Conservation (phyloP, 495 filamentous ascomycete species). For the Xylaria cubensis region DNA sequence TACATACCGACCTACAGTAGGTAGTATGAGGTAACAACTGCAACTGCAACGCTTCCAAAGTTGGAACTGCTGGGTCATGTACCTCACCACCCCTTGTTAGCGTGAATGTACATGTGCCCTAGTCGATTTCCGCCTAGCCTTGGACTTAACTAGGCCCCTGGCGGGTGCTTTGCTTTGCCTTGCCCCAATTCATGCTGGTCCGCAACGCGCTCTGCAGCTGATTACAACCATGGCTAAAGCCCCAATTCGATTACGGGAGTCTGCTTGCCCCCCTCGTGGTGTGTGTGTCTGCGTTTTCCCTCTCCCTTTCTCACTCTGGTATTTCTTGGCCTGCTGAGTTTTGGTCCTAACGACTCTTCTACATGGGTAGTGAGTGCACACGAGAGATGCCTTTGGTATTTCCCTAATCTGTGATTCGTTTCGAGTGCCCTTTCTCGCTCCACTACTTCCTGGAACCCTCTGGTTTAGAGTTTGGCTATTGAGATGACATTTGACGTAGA, state of each 20-base stretch:
- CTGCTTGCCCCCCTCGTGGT: slow-evolving; percentile 32
- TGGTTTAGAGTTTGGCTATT: slow-evolving; percentile 3
- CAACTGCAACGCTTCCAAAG: too few species aligned
- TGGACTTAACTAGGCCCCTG: slow-evolving; percentile 20
- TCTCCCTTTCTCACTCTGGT: slow-evolving; percentile 23
- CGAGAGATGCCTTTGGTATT: not conserved
- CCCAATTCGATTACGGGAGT: slow-evolving; percentile 38
- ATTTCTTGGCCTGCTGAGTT: not conserved
- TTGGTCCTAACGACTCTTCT: not conserved
- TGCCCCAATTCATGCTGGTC: slow-evolving; percentile 36
- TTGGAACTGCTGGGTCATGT: slow-evolving; percentile 24
- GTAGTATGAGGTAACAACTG: not conserved
- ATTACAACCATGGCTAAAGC: slow-evolving; percentile 42
- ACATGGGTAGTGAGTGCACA: not conserved
- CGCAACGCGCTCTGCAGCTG: slow-evolving; percentile 37
- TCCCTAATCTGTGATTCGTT: not conserved
- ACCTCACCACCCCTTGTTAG: slow-evolving; percentile 39
- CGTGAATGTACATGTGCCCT: slow-evolving; percentile 21
- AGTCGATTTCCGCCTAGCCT: slow-evolving; percentile 3
- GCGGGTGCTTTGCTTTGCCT: slow-evolving; percentile 34
- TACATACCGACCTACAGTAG: not conserved
- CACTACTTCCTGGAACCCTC: not conserved
- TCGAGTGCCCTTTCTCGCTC: not conserved
- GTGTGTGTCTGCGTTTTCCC: slow-evolving; percentile 32
- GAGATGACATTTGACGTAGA: not conserved